A percentile compares a stretch with the other conserved stretches of the same genome.
phyloP scores from a whole-genome alignment of 805 yeast genomes.

The Hagleromyces aurorensis region DNA sequence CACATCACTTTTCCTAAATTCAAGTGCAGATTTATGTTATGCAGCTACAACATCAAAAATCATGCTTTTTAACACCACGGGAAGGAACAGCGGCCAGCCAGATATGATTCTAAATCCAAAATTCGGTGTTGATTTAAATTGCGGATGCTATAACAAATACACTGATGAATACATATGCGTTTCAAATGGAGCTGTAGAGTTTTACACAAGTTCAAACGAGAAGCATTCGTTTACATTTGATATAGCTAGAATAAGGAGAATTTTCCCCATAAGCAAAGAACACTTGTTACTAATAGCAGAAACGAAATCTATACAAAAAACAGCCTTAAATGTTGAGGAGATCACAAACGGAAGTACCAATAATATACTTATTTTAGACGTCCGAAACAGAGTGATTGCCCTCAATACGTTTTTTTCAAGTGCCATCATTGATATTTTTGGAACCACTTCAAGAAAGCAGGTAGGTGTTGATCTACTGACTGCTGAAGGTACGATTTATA shows the following conservation, averaged over 20 bases:
- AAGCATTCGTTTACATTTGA: slow-evolving; percentile 49
- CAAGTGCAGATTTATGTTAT: slow-evolving; percentile 46
- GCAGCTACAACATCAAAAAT: slow-evolving; percentile 70
- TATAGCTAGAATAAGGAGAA: slow-evolving; percentile 42
- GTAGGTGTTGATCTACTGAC: slow-evolving; percentile 53
- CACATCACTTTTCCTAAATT: slow-evolving; percentile 59
- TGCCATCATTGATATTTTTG: slow-evolving; percentile 50
- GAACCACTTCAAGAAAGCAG: slow-evolving; percentile 33
- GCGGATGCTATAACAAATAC: slow-evolving; percentile 35
- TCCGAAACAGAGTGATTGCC: slow-evolving; percentile 59
- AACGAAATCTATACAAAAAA: slow-evolving; percentile 30
- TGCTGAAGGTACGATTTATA: slow-evolving; percentile 67
- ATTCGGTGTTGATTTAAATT: slow-evolving; percentile 38
- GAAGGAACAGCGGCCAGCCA: slow-evolving; percentile 66
- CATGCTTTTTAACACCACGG: slow-evolving; percentile 65
- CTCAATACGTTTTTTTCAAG: slow-evolving; percentile 63
- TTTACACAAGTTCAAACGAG: slow-evolving; percentile 50
- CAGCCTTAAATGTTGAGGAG: slow-evolving; percentile 27
- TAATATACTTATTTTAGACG: slow-evolving; percentile 59
- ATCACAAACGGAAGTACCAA: slow-evolving; percentile 35
- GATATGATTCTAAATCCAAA: slow-evolving; percentile 37
- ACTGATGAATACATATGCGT: slow-evolving; percentile 55
- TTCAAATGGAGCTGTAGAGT: slow-evolving; percentile 52
- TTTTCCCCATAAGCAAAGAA: slow-evolving; percentile 40
- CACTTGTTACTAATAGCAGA: slow-evolving; percentile 56